Evolutionary conservation across 148 eudicot species (phyloP).

Genomic region (Arctostaphylos glauca): DNA sequence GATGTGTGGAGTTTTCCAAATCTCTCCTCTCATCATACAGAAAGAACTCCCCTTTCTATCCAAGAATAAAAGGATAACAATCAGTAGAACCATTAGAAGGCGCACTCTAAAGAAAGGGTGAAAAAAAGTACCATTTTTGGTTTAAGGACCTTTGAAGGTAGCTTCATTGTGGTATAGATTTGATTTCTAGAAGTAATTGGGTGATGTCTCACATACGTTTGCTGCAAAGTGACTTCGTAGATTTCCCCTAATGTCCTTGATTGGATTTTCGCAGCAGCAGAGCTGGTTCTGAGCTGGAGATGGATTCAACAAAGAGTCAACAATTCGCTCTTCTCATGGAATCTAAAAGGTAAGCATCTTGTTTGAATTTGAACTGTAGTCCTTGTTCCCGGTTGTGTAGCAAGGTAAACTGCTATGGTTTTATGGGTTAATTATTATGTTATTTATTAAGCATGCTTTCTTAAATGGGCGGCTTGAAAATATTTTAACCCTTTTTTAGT

Average conservation of each 20-base stretch:
- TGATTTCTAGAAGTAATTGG: background rate
- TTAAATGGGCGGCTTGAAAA: background rate
- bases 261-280: slow-evolving; percentile 17
- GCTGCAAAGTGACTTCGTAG: background rate
- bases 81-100: background rate
- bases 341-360: slow-evolving; percentile 14
- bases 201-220: slow-evolving; percentile 1
- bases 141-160: slow-evolving; percentile 1
- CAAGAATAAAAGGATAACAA: background rate
- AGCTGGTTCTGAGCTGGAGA: slow-evolving; percentile 14
- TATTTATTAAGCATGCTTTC: slow-evolving; percentile 1
- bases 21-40: background rate
- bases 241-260: background rate
- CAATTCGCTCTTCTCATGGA: slow-evolving; percentile 20
- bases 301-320: slow-evolving; percentile 16
- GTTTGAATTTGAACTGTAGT: background rate
- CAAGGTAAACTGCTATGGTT: slow-evolving; percentile 1
- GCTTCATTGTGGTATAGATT: background rate
- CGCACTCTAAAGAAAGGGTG: background rate
- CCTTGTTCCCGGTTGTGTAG: background rate
- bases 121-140: background rate
- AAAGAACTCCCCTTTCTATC: background rate
- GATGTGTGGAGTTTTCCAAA: background rate
- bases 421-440: background rate
- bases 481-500: background rate